Conservation (phyloP, 441 rosid species). For the Gossypium schwendimanii region DNA sequence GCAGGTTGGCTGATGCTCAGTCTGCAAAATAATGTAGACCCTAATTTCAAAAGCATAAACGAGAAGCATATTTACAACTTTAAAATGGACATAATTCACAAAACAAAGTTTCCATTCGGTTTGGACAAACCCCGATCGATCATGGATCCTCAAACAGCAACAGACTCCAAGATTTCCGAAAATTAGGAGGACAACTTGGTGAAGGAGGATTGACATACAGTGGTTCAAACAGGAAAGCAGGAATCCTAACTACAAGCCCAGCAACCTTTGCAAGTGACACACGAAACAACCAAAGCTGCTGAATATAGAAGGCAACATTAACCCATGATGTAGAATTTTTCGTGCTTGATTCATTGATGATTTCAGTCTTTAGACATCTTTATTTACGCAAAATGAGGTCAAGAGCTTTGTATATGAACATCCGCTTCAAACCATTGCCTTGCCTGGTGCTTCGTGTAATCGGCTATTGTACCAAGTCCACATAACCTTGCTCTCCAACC, state of each 20-base stretch:
- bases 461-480: slow-evolving; percentile 18
- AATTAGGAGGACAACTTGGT: slow-evolving; percentile 23
- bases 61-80: neutral
- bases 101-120: slow-evolving; percentile 22
- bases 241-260: slow-evolving; percentile 26
- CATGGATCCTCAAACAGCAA: slow-evolving; percentile 23
- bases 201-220: slow-evolving; percentile 23
- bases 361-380: slow-evolving; percentile 25
- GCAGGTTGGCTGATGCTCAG: neutral
- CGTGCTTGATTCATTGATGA: slow-evolving; percentile 26
- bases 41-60: neutral
- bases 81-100: slow-evolving; percentile 23
- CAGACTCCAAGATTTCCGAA: slow-evolving; percentile 31
- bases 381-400: slow-evolving; percentile 28
- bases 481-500: slow-evolving; percentile 23
- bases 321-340: slow-evolving; percentile 27
- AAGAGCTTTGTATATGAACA: slow-evolving; percentile 17
- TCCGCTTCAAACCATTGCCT: slow-evolving; percentile 12
- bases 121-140: slow-evolving; percentile 8
- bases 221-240: slow-evolving; percentile 32
- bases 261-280: slow-evolving; percentile 33
- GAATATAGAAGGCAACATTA: slow-evolving; percentile 33
- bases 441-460: neutral
- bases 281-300: slow-evolving; percentile 33
- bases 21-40: neutral